phyloP scores from a whole-genome alignment of 2,329 filamentous ascomycete genomes.

The Ascochyta koolunga region DNA sequence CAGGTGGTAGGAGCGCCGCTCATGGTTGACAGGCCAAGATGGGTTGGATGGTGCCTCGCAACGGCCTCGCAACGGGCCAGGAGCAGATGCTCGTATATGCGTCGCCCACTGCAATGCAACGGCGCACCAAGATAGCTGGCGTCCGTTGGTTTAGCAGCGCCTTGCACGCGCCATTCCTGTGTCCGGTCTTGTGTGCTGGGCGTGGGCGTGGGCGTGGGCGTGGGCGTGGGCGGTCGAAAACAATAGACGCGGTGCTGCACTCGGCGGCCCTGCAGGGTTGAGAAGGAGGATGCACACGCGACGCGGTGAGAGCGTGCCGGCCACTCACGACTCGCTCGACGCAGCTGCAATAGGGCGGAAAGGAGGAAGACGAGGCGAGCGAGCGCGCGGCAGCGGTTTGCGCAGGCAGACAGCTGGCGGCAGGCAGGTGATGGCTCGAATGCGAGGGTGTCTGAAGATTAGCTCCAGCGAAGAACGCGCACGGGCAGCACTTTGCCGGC shows the following conservation, averaged over 20 bases:
- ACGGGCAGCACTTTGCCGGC: slow-evolving; percentile 12
- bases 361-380: slow-evolving; percentile 4
- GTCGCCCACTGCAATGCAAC: slow-evolving; percentile 73
- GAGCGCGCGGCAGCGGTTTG: slow-evolving; percentile 14
- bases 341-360: slow-evolving; percentile 12
- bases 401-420: slow-evolving; percentile 24
- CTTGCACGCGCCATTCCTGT: slow-evolving; percentile 37
- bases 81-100: slow-evolving; percentile 84
- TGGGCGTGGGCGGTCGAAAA: slow-evolving; percentile 10
- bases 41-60: slow-evolving; percentile 26
- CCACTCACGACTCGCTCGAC: slow-evolving; percentile 13
- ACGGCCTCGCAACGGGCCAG: too few species aligned
- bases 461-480: slow-evolving; percentile 10
- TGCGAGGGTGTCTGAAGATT: slow-evolving; percentile 23
- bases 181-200: background rate
- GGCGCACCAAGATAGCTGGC: slow-evolving; percentile 76
- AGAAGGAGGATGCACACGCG: slow-evolving; percentile 28
- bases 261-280: slow-evolving; percentile 30
- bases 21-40: slow-evolving; percentile 38
- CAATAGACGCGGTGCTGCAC: slow-evolving; percentile 21
- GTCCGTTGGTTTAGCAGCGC: slow-evolving; percentile 28
- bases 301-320: slow-evolving; percentile 30
- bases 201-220: background rate
- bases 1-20: slow-evolving; percentile 61
- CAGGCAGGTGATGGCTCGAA: slow-evolving; percentile 30